Percentiles rank a stretch among this genome's conserved stretches.
These are phyloP conservation scores for Penicillium macrosclerotiorum DNA, from an alignment of 495 filamentous ascomycete genomes.

Conservation along the genomic window DNA sequence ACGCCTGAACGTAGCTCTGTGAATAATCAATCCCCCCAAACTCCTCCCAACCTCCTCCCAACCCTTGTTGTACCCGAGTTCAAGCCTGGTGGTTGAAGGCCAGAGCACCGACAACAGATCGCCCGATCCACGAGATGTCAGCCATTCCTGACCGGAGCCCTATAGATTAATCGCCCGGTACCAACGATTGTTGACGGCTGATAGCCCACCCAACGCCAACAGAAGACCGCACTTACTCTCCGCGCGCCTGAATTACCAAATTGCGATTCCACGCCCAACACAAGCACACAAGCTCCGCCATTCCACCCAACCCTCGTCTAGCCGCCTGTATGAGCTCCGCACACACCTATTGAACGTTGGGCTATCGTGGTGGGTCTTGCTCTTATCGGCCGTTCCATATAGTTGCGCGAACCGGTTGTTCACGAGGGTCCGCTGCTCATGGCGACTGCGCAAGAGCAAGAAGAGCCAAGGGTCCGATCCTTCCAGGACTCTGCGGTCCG, in stretches of 20 bases:
- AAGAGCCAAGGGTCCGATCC: background rate
- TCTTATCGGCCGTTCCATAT: conserved; percentile 5
- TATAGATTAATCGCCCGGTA: too few species aligned
- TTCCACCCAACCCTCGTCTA: too few species aligned
- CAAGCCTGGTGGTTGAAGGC: background rate
- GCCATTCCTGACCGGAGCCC: too few species aligned
- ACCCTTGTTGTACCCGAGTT: background rate
- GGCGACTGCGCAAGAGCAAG: conserved; percentile 1
- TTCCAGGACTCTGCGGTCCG: background rate
- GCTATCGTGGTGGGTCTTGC: conserved; percentile 8
- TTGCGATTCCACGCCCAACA: too few species aligned
- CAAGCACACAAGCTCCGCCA: too few species aligned
- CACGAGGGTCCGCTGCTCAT: conserved; percentile 43
- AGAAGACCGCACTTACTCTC: too few species aligned
- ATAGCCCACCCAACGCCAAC: too few species aligned
- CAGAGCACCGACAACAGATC: too few species aligned
- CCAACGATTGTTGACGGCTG: too few species aligned
- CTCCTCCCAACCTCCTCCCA: background rate
- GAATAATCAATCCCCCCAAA: too few species aligned
- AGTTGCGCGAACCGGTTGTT: background rate
- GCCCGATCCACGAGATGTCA: too few species aligned
- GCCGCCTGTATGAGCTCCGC: background rate
- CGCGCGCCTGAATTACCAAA: too few species aligned
- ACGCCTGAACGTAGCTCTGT: background rate
- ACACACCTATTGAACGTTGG: background rate